Evolutionary conservation across 768 basidiomycete genomes (phyloP), one percentile per base, ranked within the genome.

Genomic region (Pisolithus orientalis): DNA sequence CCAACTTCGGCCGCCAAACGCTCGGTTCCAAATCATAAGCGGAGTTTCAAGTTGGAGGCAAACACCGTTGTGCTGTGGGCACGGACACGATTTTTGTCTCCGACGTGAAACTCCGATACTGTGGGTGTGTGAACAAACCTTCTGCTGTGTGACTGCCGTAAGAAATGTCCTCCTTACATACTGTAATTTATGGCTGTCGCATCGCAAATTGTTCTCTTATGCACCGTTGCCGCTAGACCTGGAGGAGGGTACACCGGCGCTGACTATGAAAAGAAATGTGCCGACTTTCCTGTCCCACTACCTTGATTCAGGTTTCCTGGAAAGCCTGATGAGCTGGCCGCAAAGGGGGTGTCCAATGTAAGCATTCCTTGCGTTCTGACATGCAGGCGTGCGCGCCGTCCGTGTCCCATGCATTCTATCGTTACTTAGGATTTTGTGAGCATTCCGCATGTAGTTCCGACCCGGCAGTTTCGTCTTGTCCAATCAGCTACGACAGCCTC

Each of bases 231-330:
- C 70, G 3, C 69, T 95, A 49, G 75, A 84, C 0, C 54, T 91
- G 24, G 87, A 89, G 24, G 87, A 89, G 90, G 84, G 0, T 96
- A 90, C 69, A 66, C 78, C 24, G 94, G 89, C 21, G 86, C 95
- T 0, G 87, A 94, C 65, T 89, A 86, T 57, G 91, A 90, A 37
- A 92, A 94, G 72, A 94, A 94, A 70, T 90, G 88, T 16, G 84
- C 79, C 44, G 95, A 98, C 71, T 93, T 96, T 59, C 87, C 88
- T 0, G 80, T 97, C 17, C 92, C 95, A 1, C 69, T 97, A 46
- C 90, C 94, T 17, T 80, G 94, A 56, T 97, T 94, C 72, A 78
- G 90, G 50, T 72, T 95, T 24, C 84, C 85, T 8, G 92, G 83
- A 24, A 93, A 92, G 64, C 77, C 87, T 0, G 87, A 93, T 40